These are phyloP conservation scores for Chrysosporium keratinophilum DNA, from an alignment of 2,329 filamentous ascomycete genomes.

Conservation along the genomic window DNA sequence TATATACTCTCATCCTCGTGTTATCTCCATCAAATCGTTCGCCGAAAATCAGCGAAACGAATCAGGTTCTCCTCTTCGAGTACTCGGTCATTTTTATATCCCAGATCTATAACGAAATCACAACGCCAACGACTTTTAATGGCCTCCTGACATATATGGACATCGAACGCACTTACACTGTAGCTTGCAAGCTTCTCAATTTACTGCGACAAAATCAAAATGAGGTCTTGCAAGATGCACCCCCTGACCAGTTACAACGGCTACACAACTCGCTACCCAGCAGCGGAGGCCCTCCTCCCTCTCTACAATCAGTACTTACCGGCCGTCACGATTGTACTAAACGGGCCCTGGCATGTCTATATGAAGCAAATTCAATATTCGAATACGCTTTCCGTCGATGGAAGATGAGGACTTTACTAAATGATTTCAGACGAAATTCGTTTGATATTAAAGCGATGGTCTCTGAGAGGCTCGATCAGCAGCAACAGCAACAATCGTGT, in stretches of 20 bases:
- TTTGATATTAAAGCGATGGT: constrained; percentile 22
- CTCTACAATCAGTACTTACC: constrained; percentile 19
- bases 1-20: constrained; percentile 86
- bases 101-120: constrained; percentile 58
- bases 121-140: constrained; percentile 44
- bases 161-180: constrained; percentile 69
- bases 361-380: constrained; percentile 26
- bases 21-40: constrained; percentile 68
- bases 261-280: constrained; percentile 18
- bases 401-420: constrained; percentile 23
- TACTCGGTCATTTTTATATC: constrained; percentile 73
- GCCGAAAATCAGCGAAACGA: constrained; percentile 61
- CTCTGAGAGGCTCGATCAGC: constrained; percentile 6
- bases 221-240: constrained; percentile 14
- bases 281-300: constrained; percentile 7
- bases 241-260: not conserved
- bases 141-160: constrained; percentile 80
- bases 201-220: constrained; percentile 34
- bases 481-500: not conserved
- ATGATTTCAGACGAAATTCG: constrained; percentile 28
- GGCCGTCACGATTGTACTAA: constrained; percentile 28
- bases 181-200: constrained; percentile 48
- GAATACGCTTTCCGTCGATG: constrained; percentile 28
- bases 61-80: constrained; percentile 73
- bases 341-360: constrained; percentile 27